Base-by-base conservation (phyloP, 1,284 basidiomycete species). In the Phaffia rhodozyma region DNA sequence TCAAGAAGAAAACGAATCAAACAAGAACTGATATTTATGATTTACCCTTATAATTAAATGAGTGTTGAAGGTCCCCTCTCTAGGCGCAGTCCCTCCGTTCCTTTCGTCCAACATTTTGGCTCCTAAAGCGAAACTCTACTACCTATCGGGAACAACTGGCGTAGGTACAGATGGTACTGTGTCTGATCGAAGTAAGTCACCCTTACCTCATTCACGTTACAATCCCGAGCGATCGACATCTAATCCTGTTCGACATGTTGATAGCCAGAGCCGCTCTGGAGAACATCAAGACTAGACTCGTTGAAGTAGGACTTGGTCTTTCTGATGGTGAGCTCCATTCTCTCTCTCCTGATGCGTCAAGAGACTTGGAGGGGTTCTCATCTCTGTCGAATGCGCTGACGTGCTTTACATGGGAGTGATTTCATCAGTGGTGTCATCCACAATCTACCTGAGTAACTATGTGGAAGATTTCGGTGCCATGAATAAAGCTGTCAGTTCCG, bases 211-310 rank as follows among this genome's bases (percentile, higher is more conserved):
- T 34, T 29, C 23, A 58, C 38, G 25, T 16, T 11, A 7, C 38
- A 43, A 43, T 5, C 38, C 13, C 38, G 13, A 43, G 38, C 38
- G 38, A 16, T 43, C 2, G 5, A 43, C 16, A 11, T 11, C 38
- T 43, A 16, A 43, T 43, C 38, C 13, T 43, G 13, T 43, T 16
- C 38, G 13, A 11, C 16, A 43, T 16, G 13, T 11, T 11, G 16
- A 43, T 16, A 43, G 38, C 38, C 38, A 49, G 87, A 18, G 73
- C 88, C 29, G 81, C 86, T 6, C 78, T 91, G n/a, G 89, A 91
- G 72, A 90, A 89, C 75, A 79, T 85, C 58, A 85, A 84, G 67
- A 78, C 82, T 1, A 78, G 57, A 13, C 57, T 58, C 7, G 57
- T 29, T 18, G 43, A 25, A 16, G 43, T 58, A 43, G 47, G 47